Conservation (phyloP, 2,329 filamentous ascomycete species). For the Fusarium fracticaudum region DNA sequence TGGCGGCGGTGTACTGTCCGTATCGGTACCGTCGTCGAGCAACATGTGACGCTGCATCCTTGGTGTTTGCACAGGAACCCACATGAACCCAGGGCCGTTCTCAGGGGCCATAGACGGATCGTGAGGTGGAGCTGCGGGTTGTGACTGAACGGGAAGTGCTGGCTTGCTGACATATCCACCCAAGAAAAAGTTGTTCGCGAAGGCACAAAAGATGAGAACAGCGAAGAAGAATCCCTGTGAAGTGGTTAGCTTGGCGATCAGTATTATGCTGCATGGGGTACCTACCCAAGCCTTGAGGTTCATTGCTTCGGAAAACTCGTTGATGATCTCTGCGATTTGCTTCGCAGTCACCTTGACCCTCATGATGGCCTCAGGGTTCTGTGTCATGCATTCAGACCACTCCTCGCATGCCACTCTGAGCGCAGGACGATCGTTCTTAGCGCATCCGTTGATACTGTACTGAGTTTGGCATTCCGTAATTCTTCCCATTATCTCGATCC, state of each 20-base stretch:
- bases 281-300: slow-evolving; percentile 78
- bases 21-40: slow-evolving; percentile 59
- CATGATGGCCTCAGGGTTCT: slow-evolving; percentile 81
- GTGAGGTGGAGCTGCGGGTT: slow-evolving; percentile 28
- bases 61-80: slow-evolving; percentile 62
- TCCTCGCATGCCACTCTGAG: slow-evolving; percentile 77
- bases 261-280: neutral
- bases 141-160: slow-evolving; percentile 40
- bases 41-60: slow-evolving; percentile 54
- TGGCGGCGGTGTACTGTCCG: slow-evolving; percentile 59
- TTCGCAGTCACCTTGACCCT: slow-evolving; percentile 83
- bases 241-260: slow-evolving; percentile 15
- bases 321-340: slow-evolving; percentile 92
- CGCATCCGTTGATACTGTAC: slow-evolving; percentile 81
- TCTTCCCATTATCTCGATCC: slow-evolving; percentile 74
- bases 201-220: slow-evolving; percentile 57
- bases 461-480: slow-evolving; percentile 78
- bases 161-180: slow-evolving; percentile 46
- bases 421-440: slow-evolving; percentile 72
- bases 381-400: slow-evolving; percentile 90
- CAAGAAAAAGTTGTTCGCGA: slow-evolving; percentile 62
- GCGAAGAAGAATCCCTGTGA: slow-evolving; percentile 61
- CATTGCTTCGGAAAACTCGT: slow-evolving; percentile 91
- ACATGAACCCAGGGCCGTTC: slow-evolving; percentile 57
- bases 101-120: slow-evolving; percentile 43